A percentile compares a stretch with the other conserved stretches of the same genome.
phyloP scores from a whole-genome alignment of 2,329 filamentous ascomycete species.

The Zymoseptoria ardabiliae region DNA sequence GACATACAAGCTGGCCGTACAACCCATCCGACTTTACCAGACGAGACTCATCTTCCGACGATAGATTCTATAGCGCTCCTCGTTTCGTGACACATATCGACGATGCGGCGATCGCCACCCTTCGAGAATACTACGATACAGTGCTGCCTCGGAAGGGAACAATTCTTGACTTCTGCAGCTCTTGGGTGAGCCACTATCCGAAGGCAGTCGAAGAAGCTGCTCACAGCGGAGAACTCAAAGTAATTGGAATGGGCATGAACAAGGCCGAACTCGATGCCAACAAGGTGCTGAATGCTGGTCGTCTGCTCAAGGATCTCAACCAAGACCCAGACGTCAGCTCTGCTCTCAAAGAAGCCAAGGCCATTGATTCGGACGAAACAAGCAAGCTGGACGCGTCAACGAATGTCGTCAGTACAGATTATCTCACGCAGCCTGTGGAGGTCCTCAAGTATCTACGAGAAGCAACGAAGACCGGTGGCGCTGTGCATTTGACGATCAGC shows the following conservation, averaged over 20 bases:
- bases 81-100: constrained; percentile 50
- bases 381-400: constrained; percentile 40
- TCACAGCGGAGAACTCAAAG: constrained; percentile 28
- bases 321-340: constrained; percentile 26
- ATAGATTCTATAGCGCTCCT: constrained; percentile 35
- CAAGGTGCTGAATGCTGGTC: constrained; percentile 27
- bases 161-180: constrained; percentile 46
- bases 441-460: constrained; percentile 38
- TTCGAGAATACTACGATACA: constrained; percentile 41
- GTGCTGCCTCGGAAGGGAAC: constrained; percentile 36
- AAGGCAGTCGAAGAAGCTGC: constrained; percentile 26
- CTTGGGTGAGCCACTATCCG: constrained; percentile 45
- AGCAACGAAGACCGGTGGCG: constrained; percentile 37
- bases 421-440: constrained; percentile 41
- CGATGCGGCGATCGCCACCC: constrained; percentile 39
- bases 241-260: constrained; percentile 46
- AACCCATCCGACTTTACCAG: constrained; percentile 33
- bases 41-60: constrained; percentile 32
- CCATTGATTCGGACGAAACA: constrained; percentile 5
- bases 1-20: constrained; percentile 31
- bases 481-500: constrained; percentile 44
- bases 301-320: constrained; percentile 42
- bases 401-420: constrained; percentile 47
- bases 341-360: constrained; percentile 13
- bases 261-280: constrained; percentile 40